Evolutionary conservation across 1,284 basidiomycete genomes (phyloP).

Genomic region (Baeospora myosura): DNA sequence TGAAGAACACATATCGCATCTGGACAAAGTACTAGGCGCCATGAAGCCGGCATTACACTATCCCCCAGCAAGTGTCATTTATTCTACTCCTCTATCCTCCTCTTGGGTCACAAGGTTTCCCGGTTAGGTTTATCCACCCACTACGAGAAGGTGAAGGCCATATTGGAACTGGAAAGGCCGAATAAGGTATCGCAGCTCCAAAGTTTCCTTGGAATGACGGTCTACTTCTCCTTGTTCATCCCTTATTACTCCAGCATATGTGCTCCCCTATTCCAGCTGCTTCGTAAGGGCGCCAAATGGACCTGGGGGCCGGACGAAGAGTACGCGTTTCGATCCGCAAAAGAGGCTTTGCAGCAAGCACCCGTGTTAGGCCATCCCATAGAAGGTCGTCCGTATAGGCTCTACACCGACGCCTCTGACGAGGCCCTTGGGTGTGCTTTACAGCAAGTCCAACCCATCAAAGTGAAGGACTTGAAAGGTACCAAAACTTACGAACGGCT

Average conservation of each 20-base stretch:
- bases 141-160: neutral
- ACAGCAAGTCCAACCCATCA: neutral
- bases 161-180: neutral
- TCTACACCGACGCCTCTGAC: conserved; percentile 17
- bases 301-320: conserved; percentile 9
- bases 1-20: neutral
- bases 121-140: neutral
- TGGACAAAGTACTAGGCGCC: neutral
- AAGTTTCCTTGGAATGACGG: too few relatives aligned
- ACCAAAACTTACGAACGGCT: neutral
- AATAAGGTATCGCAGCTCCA: neutral
- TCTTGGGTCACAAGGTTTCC: neutral
- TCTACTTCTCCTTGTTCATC: neutral
- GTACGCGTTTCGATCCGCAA: conserved; percentile 8
- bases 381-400: conserved; percentile 10
- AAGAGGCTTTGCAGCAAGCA: conserved; percentile 3
- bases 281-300: conserved; percentile 9
- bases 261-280: conserved; percentile 6
- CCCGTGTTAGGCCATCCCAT: conserved; percentile 13
- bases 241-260: neutral
- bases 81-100: neutral
- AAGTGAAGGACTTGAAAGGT: neutral
- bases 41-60: neutral
- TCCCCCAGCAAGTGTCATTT: neutral
- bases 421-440: conserved; percentile 10